Percentiles rank a stretch among this genome's conserved stretches.
phyloP scores from a whole-genome alignment of 768 basidiomycete species.

The Auriscalpium vulgare region DNA sequence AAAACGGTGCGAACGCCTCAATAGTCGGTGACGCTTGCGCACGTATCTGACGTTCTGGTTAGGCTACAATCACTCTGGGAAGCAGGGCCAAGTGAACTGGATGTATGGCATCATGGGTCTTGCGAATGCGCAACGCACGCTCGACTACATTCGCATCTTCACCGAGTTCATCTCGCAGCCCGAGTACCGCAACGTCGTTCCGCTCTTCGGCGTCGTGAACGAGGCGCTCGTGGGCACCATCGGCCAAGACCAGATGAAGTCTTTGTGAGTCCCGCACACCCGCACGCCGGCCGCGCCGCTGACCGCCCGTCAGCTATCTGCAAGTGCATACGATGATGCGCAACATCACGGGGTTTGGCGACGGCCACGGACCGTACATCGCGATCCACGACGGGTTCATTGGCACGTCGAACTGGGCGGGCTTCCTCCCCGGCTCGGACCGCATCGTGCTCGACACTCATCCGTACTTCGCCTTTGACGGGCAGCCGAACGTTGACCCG shows the following conservation, averaged over 20 bases:
- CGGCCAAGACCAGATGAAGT: conserved; percentile 44
- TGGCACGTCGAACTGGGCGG: conserved; percentile 35
- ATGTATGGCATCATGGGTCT: conserved; percentile 75
- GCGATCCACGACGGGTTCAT: conserved; percentile 50
- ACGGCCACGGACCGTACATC: conserved; percentile 53
- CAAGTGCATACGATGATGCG: conserved; percentile 59
- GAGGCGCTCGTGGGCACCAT: conserved; percentile 51
- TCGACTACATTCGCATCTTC: conserved; percentile 71
- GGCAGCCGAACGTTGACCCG: conserved; percentile 7
- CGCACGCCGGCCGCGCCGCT: neutral
- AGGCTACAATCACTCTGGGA: conserved; percentile 58
- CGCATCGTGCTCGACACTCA: conserved; percentile 44
- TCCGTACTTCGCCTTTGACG: conserved; percentile 31
- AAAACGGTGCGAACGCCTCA: conserved; percentile 44
- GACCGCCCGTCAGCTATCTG: conserved; percentile 41
- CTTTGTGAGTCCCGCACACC: conserved; percentile 42
- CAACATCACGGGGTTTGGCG: conserved; percentile 64
- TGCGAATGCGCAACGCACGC: conserved; percentile 77
- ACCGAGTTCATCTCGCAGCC: conserved; percentile 81
- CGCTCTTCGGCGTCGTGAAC: conserved; percentile 58
- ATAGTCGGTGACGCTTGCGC: neutral
- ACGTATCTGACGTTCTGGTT: neutral
- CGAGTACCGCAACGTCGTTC: conserved; percentile 56
- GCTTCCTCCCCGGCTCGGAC: conserved; percentile 32
- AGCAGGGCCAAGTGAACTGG: conserved; percentile 53